Conservation (phyloP, 2,329 filamentous ascomycete species). For the Phialocephala subalpina region DNA sequence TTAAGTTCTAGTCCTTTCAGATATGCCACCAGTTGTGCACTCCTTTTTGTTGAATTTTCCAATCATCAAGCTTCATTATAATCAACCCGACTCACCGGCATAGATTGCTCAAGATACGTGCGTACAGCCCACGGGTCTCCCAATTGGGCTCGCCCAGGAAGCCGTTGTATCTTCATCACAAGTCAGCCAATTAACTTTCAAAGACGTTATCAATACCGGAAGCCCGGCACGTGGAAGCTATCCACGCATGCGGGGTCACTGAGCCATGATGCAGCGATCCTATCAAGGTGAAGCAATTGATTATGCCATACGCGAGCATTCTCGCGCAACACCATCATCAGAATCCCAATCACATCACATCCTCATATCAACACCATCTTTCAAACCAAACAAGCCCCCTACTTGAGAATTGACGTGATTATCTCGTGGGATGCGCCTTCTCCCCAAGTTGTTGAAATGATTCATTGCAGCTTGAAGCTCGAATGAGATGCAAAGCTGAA, state of each 20-base stretch:
- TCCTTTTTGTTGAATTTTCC: no score
- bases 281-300: not conserved
- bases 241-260: not conserved
- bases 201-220: no score
- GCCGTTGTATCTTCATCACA: not conserved
- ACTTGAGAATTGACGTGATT: not conserved
- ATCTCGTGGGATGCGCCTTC: not conserved
- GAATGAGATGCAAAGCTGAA: not conserved
- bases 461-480: not conserved
- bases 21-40: no score
- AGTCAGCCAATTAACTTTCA: not conserved
- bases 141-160: not conserved
- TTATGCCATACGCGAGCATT: slow-evolving; percentile 12
- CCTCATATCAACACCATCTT: not conserved
- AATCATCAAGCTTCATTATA: no score
- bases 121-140: not conserved
- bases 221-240: not conserved
- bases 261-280: not conserved
- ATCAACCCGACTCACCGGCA: no score
- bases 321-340: slow-evolving; percentile 7
- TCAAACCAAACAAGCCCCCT: not conserved
- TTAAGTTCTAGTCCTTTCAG: no score
- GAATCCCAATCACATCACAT: not conserved
- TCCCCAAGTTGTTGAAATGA: no score
- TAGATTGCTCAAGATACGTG: no score